These are phyloP conservation scores for Coemansia sp. DNA, from an alignment of 192 early-diverging fungal species.

Conservation along the genomic window DNA sequence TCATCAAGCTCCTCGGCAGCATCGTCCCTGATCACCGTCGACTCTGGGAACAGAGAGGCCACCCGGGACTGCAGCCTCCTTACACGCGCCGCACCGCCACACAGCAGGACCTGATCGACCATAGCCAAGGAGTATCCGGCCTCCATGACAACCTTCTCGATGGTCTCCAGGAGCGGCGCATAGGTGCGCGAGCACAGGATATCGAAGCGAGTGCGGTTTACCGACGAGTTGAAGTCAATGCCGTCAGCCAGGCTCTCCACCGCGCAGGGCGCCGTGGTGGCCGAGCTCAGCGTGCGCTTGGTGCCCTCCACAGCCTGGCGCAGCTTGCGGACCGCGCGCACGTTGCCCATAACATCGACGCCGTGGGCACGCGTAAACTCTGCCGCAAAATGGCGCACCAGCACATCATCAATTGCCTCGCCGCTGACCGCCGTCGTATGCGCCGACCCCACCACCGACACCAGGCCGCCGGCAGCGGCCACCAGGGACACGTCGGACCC, in stretches of 20 bases:
- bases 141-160: conserved; percentile 65
- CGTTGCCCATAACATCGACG: conserved; percentile 73
- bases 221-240: conserved; percentile 78
- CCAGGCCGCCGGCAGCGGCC: conserved; percentile 76
- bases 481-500: conserved; percentile 81
- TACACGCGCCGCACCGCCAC: conserved; percentile 85
- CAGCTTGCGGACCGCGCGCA: conserved; percentile 79
- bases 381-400: conserved; percentile 73
- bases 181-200: conserved; percentile 80
- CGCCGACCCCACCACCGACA: conserved; percentile 71
- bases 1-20: conserved; percentile 89
- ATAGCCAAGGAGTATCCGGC: conserved; percentile 65
- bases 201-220: conserved; percentile 89
- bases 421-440: conserved; percentile 83
- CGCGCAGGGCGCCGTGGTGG: conserved; percentile 81
- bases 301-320: conserved; percentile 82
- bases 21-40: conserved; percentile 61
- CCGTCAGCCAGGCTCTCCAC: conserved; percentile 92
- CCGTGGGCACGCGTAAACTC: conserved; percentile 89
- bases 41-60: conserved; percentile 69
- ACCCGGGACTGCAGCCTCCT: conserved; percentile 81
- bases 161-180: conserved; percentile 62
- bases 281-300: conserved; percentile 82
- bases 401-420: conserved; percentile 77
- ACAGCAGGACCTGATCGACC: conserved; percentile 87